Evolutionary conservation across 306 rosid genomes (phyloP).

Genomic region (Ceratonia siliqua): DNA sequence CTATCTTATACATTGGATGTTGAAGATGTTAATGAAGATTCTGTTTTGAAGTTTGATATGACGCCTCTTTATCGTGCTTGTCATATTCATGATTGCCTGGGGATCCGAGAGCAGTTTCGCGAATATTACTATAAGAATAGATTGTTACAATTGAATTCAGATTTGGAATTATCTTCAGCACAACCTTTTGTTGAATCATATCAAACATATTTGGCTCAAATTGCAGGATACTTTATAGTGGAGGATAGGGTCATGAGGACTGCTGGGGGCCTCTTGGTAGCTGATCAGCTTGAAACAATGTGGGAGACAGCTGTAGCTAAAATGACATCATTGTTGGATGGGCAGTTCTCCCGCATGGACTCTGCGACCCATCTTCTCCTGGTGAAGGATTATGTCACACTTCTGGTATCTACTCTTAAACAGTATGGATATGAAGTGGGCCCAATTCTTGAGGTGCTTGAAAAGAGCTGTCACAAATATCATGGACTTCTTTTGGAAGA

Average conservation of each 20-base stretch:
- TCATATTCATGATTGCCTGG: constrained; percentile 83
- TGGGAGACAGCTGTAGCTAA: constrained; percentile 78
- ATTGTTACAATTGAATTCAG: constrained; percentile 83
- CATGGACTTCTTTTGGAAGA: constrained; percentile 78
- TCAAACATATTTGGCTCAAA: constrained; percentile 82
- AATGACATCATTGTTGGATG: constrained; percentile 64
- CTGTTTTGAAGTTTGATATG: constrained; percentile 69
- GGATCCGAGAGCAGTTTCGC: constrained; percentile 77
- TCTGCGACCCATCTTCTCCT: constrained; percentile 79
- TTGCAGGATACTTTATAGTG: constrained; percentile 89
- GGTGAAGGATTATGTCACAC: constrained; percentile 95
- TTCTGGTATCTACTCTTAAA: constrained; percentile 69
- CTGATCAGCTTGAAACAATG: constrained; percentile 82
- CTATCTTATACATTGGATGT: constrained; percentile 60
- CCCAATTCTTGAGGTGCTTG: constrained; percentile 68
- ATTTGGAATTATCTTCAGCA: constrained; percentile 71
- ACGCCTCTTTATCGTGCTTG: constrained; percentile 92
- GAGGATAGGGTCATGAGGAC: constrained; percentile 89
- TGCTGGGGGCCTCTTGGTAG: constrained; percentile 60
- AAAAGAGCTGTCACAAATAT: constrained; percentile 61
- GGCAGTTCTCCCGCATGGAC: constrained; percentile 74
- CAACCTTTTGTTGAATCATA: constrained; percentile 82
- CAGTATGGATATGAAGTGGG: constrained; percentile 83
- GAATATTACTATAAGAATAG: constrained; percentile 85
- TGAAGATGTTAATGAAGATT: constrained; percentile 74